Evolutionary conservation across 1,284 basidiomycete species (phyloP).

Genomic region (Papiliotrema terrestris): DNA sequence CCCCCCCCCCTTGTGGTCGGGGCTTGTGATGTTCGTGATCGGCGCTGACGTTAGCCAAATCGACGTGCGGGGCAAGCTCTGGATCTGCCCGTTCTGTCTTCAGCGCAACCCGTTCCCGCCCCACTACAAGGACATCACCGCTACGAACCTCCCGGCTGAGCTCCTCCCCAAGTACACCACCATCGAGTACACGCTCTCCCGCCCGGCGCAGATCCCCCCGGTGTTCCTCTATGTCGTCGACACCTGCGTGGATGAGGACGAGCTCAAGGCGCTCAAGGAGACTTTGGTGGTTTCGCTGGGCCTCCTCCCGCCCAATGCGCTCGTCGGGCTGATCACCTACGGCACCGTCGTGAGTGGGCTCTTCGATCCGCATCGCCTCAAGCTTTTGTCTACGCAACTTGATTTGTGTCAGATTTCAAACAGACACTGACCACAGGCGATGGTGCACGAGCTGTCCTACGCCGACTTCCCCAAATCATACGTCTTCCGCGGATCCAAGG

Average conservation of each 20-base stretch:
- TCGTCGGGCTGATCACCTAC: conserved; percentile 92
- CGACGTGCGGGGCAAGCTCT: conserved; percentile 95
- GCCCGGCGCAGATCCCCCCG: conserved; percentile 87
- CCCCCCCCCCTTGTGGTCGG: no score
- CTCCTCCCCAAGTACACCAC: conserved; percentile 97
- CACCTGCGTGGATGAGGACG: conserved; percentile 94
- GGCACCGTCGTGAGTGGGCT: conserved; percentile 79
- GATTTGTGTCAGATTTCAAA: no score
- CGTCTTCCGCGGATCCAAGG: conserved; percentile 99
- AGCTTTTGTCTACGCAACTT: no score
- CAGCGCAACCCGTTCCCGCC: conserved; percentile 95
- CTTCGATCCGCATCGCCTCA: background rate
- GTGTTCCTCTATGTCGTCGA: conserved; percentile 97
- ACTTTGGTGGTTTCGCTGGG: conserved; percentile 89
- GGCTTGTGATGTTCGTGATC: no score
- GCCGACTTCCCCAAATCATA: conserved; percentile 96
- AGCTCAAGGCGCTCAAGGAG: conserved; percentile 90
- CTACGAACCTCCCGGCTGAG: conserved; percentile 93
- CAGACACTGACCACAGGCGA: conserved; percentile 60
- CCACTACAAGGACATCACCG: conserved; percentile 98
- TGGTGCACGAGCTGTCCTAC: conserved; percentile 98
- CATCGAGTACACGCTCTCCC: conserved; percentile 94
- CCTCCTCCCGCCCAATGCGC: conserved; percentile 85
- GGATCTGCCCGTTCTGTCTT: conserved; percentile 99
- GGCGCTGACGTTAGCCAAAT: conserved; percentile 69